These are phyloP conservation scores for Biscogniauxia marginata DNA, from an alignment of 2,329 filamentous ascomycete species.

Conservation along the genomic window DNA sequence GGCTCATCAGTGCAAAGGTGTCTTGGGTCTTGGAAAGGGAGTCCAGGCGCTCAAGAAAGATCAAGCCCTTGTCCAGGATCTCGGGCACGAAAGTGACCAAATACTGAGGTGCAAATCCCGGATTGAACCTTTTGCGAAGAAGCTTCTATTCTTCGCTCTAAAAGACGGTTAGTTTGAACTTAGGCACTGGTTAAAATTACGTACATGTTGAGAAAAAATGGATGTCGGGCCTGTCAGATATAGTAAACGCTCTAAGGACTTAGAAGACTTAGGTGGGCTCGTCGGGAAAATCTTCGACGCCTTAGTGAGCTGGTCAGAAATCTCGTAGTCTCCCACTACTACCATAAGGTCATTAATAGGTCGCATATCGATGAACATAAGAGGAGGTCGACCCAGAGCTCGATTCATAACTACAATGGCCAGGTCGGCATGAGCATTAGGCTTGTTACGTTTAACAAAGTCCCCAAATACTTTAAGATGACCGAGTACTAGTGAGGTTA, in stretches of 20 bases:
- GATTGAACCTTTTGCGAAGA: conserved; percentile 37
- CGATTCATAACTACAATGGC: conserved; percentile 26
- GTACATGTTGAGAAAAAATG: conserved; percentile 21
- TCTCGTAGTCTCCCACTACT: conserved; percentile 32
- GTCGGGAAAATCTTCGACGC: conserved; percentile 8
- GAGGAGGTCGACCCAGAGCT: conserved; percentile 31
- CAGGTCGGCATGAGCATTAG: not conserved
- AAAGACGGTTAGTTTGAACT: too few relatives aligned
- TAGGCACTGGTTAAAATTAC: too few relatives aligned
- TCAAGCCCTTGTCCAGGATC: conserved; percentile 35
- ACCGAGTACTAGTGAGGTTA: conserved; percentile 3
- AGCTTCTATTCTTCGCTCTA: conserved; percentile 34
- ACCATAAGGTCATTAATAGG: conserved; percentile 34
- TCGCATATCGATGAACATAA: conserved; percentile 36
- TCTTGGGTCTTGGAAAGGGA: conserved; percentile 24
- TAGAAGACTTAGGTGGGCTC: conserved; percentile 3
- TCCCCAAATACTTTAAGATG: conserved; percentile 8
- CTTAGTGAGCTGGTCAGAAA: conserved; percentile 32
- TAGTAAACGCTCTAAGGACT: conserved; percentile 13
- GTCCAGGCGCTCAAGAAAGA: conserved; percentile 34
- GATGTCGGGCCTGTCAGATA: conserved; percentile 23
- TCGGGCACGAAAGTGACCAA: conserved; percentile 36
- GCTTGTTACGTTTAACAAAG: not conserved
- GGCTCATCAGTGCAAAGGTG: conserved; percentile 25
- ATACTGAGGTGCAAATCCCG: conserved; percentile 39